Conservation (phyloP, 2,329 filamentous ascomycete species). For the Exophiala calicioides region DNA sequence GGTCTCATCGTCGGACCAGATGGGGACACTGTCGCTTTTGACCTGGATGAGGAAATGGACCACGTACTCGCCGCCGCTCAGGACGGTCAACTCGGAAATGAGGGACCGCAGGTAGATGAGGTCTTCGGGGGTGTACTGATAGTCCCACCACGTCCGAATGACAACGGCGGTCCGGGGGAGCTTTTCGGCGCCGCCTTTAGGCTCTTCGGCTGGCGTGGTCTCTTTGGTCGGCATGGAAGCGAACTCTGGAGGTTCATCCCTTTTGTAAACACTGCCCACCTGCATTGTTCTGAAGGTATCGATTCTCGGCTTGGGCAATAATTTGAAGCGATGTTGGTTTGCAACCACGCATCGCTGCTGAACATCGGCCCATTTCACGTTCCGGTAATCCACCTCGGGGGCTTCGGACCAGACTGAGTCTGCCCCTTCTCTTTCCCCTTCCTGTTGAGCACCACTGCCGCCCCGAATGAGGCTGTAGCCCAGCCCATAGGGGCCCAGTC, state of each 20-base stretch:
- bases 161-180: conserved; percentile 69
- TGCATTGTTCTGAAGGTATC: conserved; percentile 37
- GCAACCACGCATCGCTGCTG: conserved; percentile 71
- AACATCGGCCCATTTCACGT: conserved; percentile 75
- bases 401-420: conserved; percentile 73
- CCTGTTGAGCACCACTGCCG: conserved; percentile 80
- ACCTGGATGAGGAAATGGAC: conserved; percentile 85
- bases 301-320: conserved; percentile 40
- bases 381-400: conserved; percentile 73
- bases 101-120: conserved; percentile 80
- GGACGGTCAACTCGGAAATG: conserved; percentile 73
- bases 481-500: conserved; percentile 84
- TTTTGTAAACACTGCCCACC: conserved; percentile 18
- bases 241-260: conserved; percentile 15
- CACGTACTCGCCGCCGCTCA: conserved; percentile 77
- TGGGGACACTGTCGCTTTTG: conserved; percentile 73
- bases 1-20: conserved; percentile 76
- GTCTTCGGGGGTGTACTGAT: conserved; percentile 74
- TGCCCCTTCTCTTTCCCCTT: conserved; percentile 79
- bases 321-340: conserved; percentile 69
- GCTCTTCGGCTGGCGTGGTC: conserved; percentile 23
- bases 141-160: conserved; percentile 77
- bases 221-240: conserved; percentile 6
- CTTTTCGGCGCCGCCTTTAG: conserved; percentile 28
- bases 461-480: conserved; percentile 79